Base-by-base conservation (phyloP, 805 yeast genomes). In the Blastobotrys peoriensis region DNA sequence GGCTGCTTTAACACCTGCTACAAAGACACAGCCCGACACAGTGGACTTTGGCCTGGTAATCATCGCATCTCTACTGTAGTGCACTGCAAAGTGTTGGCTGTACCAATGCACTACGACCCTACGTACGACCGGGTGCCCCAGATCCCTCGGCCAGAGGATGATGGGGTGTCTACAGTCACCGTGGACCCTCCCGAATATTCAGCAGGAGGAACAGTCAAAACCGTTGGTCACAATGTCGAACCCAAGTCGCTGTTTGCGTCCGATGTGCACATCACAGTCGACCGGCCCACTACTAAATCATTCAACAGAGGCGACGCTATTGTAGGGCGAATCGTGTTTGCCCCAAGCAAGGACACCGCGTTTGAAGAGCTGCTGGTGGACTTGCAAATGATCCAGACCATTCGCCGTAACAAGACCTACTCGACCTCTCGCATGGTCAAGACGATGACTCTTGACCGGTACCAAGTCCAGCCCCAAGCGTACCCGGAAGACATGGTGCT, bases 401-500 rank as follows among this genome's bases (percentile, higher is more conserved):
- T 37, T 4, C 35, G 36, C 13, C 39, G 50, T 10, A 27, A 23
- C 3, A 36, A 40, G 18, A 38, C 33, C 9, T 40, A 35, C 22
- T 40, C 33, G 15, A 38, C 41, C 22, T 33, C 38, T 16, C 18
- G 33, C 17, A 40, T 36, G 28, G 36, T 33, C 18, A 25, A 43
- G 28, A 16, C 35, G 2, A 40, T 40, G 15, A 20, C 45, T 3
- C 34, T 49, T 10, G 46, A 44, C 3, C 44, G 41, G 3, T 41
- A 42, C 33, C 23, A 21, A n/a, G 36, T 47, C 6, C 38, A 34
- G 9, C 22, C 17, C 13, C 40, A 43, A 18, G 45, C 40, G 3
- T 45, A 48, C 27, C 52, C 52, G 4, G 42, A 15, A 6, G 49
- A 43, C 16, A 20, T 15, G 13, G 35, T 45, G n/a, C 37, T 49